phyloP scores from a whole-genome alignment of 2,329 filamentous ascomycete genomes.

The Sphaerulina vaccinii region DNA sequence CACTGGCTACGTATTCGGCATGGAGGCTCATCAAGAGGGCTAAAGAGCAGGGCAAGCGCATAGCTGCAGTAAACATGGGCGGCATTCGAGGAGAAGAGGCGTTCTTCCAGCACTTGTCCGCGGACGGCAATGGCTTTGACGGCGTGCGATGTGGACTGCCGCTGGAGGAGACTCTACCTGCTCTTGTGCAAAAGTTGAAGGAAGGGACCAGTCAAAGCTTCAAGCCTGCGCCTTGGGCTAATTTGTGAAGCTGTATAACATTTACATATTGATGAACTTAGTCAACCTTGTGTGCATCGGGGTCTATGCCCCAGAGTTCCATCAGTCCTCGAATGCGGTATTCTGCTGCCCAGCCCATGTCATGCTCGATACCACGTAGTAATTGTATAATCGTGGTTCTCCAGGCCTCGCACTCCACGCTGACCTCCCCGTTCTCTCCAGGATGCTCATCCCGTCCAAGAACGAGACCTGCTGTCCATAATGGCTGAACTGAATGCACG shows the following conservation, averaged over 20 bases:
- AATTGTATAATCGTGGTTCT: conserved; percentile 56
- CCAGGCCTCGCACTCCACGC: conserved; percentile 43
- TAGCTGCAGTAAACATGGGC: conserved; percentile 83
- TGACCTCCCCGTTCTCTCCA: conserved; percentile 23
- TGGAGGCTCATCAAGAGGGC: conserved; percentile 86
- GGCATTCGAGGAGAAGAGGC: conserved; percentile 76
- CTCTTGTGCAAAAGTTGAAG: conserved; percentile 33
- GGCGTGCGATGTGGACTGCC: conserved; percentile 44
- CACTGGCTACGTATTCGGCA: conserved; percentile 90
- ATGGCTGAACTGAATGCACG: conserved; percentile 54
- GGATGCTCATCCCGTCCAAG: conserved; percentile 46
- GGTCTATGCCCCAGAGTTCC: conserved; percentile 51
- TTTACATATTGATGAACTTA: too few species aligned
- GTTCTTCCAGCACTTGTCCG: conserved; percentile 62
- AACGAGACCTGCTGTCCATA: conserved; percentile 64
- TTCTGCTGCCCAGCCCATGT: conserved; percentile 61
- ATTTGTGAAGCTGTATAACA: too few species aligned
- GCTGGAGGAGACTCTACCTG: conserved; percentile 42
- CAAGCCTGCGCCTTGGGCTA: conserved; percentile 23
- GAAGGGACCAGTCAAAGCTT: conserved; percentile 7
- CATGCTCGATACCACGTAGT: conserved; percentile 59
- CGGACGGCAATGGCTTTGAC: conserved; percentile 38
- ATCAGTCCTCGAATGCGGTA: conserved; percentile 58
- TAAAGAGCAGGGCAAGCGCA: conserved; percentile 76
- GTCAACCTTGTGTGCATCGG: too few species aligned